These are phyloP conservation scores for Rhodotorula toruloides DNA, from an alignment of 768 basidiomycete genomes.

Conservation along the genomic window DNA sequence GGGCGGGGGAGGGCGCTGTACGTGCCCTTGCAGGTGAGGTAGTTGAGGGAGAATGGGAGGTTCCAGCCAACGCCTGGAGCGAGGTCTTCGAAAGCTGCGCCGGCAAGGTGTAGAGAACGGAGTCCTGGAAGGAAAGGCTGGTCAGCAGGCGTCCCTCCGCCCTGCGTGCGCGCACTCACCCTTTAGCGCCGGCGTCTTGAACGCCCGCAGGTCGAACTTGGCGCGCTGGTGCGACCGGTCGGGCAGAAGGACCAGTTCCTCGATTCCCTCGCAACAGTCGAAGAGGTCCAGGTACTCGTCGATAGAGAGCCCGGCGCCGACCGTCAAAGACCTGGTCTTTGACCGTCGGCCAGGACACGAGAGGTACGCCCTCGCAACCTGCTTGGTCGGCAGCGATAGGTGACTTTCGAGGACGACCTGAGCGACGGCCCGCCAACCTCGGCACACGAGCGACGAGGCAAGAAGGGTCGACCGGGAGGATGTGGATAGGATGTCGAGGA, in stretches of 20 bases:
- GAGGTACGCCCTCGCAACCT: slow-evolving; percentile 5
- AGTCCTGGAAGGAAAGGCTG: slow-evolving; percentile 5
- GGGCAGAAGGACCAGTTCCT: slow-evolving; percentile 2
- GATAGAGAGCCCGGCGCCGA: slow-evolving; percentile 7
- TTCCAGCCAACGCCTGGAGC: neutral
- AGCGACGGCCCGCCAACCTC: neutral
- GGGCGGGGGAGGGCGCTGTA: neutral
- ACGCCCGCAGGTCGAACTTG: slow-evolving; percentile 16
- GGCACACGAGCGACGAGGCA: slow-evolving; percentile 12
- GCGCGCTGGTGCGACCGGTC: neutral
- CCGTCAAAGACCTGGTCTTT: neutral
- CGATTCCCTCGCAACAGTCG: neutral
- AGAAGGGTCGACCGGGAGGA: neutral
- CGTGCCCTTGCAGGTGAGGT: slow-evolving; percentile 15
- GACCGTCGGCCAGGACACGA: neutral
- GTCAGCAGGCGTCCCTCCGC: neutral
- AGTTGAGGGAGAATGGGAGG: neutral
- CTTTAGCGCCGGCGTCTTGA: slow-evolving; percentile 2
- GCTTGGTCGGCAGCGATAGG: slow-evolving; percentile 5
- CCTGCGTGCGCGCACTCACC: neutral
- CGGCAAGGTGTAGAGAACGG: neutral
- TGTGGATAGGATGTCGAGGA: slow-evolving; percentile 13
- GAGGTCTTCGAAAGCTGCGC: slow-evolving; percentile 11
- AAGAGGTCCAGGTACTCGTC: slow-evolving; percentile 4
- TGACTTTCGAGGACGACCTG: slow-evolving; percentile 13